Evolutionary conservation across 306 rosid genomes (phyloP).

Genomic region (Dryas octopetala): DNA sequence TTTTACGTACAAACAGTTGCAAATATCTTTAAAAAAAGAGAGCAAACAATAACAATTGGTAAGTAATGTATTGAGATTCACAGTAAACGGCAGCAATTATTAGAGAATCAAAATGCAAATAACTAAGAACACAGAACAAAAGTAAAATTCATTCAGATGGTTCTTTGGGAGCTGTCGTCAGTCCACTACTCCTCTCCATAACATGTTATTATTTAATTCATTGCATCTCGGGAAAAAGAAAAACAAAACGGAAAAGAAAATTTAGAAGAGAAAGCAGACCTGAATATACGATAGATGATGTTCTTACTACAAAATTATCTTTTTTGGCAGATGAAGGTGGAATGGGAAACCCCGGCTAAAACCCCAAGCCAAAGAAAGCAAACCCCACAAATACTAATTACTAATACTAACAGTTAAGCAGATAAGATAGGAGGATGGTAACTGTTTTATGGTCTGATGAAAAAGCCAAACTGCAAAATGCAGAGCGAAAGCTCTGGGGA

Average conservation of each 20-base stretch:
- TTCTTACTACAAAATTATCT: not conserved
- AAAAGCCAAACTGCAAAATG: no score
- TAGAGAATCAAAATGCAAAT: no score
- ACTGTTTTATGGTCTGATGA: no score
- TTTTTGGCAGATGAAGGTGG: not conserved
- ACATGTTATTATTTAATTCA: no score
- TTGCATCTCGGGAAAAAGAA: not conserved
- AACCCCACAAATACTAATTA: no score
- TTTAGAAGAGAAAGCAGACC: not conserved
- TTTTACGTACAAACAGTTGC: conserved; percentile 19
- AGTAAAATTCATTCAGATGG: not conserved
- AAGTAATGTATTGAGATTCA: not conserved
- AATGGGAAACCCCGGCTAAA: not conserved
- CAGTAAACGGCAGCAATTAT: not conserved
- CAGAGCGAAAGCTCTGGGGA: no score
- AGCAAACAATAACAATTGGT: not conserved
- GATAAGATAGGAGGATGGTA: no score
- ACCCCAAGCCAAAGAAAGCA: not conserved
- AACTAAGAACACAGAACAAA: not conserved
- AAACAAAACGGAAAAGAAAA: not conserved
- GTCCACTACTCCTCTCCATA: no score
- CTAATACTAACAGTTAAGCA: no score
- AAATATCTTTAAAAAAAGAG: not conserved
- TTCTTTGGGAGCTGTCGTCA: no score
- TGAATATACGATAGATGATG: not conserved